Evolutionary conservation across 768 basidiomycete species (phyloP).

Genomic region (Suillus variegatus): DNA sequence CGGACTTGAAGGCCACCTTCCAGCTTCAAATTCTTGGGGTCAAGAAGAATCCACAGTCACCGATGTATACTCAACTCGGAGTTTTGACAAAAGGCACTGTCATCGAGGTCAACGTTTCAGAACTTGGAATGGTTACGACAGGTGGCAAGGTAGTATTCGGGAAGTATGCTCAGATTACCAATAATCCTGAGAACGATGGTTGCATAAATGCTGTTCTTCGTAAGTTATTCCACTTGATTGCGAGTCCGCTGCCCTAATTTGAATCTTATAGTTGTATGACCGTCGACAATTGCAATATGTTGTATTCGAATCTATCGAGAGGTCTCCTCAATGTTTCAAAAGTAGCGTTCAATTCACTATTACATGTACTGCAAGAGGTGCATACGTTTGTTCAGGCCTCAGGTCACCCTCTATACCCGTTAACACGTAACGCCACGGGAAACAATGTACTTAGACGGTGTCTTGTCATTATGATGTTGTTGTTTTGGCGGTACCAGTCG

Average conservation of each 20-base stretch:
- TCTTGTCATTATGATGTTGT: too few species aligned
- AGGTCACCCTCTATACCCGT: too few species aligned
- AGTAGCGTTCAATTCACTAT: background rate
- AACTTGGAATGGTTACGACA: constrained; percentile 95
- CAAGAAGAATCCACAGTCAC: constrained; percentile 99
- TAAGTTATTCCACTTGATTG: constrained; percentile 41
- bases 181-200: constrained; percentile 95
- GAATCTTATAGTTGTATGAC: constrained; percentile 1
- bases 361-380: background rate
- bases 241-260: background rate
- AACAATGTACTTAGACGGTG: background rate
- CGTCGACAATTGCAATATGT: background rate
- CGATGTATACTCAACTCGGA: constrained; percentile 95
- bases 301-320: background rate
- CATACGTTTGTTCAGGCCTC: background rate
- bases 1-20: constrained; percentile 97
- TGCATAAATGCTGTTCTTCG: constrained; percentile 94
- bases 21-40: constrained; percentile 97
- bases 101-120: constrained; percentile 98
- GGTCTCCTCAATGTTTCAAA: background rate
- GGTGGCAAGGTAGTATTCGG: constrained; percentile 95
- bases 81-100: constrained; percentile 99
- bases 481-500: too few species aligned
- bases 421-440: too few species aligned
- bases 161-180: constrained; percentile 92